Evolutionary conservation across 2,329 filamentous ascomycete genomes (phyloP), one percentile per base, ranked within the genome.

Genomic region (Esteya vermicola): DNA sequence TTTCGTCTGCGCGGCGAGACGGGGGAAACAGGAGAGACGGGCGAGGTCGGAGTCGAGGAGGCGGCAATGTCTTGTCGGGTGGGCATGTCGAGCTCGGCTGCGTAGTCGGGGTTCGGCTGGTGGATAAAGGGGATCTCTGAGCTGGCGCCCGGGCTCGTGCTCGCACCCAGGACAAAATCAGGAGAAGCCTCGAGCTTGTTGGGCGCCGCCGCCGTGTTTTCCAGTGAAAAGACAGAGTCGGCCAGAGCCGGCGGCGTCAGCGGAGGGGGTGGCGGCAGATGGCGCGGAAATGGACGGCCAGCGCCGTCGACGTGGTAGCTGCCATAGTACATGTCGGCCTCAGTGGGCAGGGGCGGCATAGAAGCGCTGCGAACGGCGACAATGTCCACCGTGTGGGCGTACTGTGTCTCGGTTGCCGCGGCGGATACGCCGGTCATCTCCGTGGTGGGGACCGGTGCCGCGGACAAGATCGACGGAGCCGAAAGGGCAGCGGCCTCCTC

Each of bases 21-120:
- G 10, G 20, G 22, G 19, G 20, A 5, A 28, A 28, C 10, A 28
- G 26, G n/a, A n/a, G n/a, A n/a, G n/a, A n/a, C n/a, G n/a, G n/a
- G n/a, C n/a, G n/a, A n/a, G n/a, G n/a, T n/a, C n/a, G n/a, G n/a
- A n/a, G n/a, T n/a, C n/a, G n/a, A n/a, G n/a, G n/a, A n/a, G n/a
- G n/a, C n/a, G n/a, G n/a, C n/a, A n/a, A n/a, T n/a, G n/a, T n/a
- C n/a, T n/a, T n/a, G n/a, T n/a, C n/a, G n/a, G n/a, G n/a, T n/a
- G 57, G 48, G 45, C 5, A 47, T 45, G 13, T 20, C 23, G 16
- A 37, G 25, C 7, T 42, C 40, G 6, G 36, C 10, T 6, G 31
- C 57, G 53, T 69, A 69, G 46, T 70, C 65, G 1, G 67, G 67
- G 45, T 69, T 67, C 3, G 64, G 61, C 45, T 68, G 67, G 45